Base-by-base conservation (phyloP, 1,139 yeast genomes). In the Nakaseomyces nivariensis region DNA sequence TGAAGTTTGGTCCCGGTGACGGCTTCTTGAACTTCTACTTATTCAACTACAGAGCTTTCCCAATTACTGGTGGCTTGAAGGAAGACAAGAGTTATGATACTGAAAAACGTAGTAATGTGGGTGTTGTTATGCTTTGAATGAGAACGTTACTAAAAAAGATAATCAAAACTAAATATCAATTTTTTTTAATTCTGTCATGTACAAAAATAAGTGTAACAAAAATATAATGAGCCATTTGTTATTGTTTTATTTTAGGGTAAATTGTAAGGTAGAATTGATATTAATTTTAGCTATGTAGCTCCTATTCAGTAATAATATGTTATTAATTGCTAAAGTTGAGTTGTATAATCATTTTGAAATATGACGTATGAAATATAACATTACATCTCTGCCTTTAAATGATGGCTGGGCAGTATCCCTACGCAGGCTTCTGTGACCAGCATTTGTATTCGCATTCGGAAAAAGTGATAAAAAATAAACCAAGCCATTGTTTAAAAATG, bases 1-100 rank as follows among this genome's bases (percentile, higher is more conserved):
- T 87, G 68, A 87, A 88, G 66, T 92, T 94, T 67, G 97, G 96
- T 26, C 79, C 81, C 47, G 99, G 99, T 43, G 97, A 92, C 66
- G 99, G 98, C 0, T 78, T 78, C 64, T 76, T 92, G 63, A 86
- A 92, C 69, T 94, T 85, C 67, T 92, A 92, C 65, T 72, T 94
- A 60, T 94, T 92, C 76, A 92, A 92, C 67, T 92, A 90, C 72
- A 82, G 76, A 63, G 82, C 94, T 5, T 81, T 79, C 70, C 90
- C 89, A 3, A 77, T 92, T 48, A 72, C 74, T 51, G 96, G 97
- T 32, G 98, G 97, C 5, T 71, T 88, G 42, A 81, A 80, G 54
- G 67, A 71, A 34, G 70, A 73, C 22, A 78, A 80, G 52, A 77
- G 76, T 44, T 73, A 77, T 47, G 77, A 73, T 50, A 70, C 69